phyloP scores from a whole-genome alignment of 768 basidiomycete genomes.

The Cyclocybe cylindracea region DNA sequence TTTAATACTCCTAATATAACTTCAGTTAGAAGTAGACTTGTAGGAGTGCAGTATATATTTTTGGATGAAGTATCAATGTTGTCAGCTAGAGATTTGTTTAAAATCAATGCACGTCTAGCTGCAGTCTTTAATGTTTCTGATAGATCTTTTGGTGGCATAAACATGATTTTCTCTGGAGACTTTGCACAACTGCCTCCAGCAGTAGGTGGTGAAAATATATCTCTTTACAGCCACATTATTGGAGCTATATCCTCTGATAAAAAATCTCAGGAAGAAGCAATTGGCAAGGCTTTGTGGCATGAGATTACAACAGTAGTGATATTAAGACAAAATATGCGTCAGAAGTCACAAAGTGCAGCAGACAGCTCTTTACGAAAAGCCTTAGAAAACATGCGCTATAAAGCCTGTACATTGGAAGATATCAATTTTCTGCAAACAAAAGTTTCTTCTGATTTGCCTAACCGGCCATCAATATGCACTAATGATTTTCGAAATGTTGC shows the following conservation, averaged over 20 bases:
- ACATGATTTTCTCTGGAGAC: slow-evolving; percentile 41
- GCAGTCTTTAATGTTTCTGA: slow-evolving; percentile 14
- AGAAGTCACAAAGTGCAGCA: slow-evolving; percentile 16
- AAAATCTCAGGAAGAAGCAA: slow-evolving; percentile 20
- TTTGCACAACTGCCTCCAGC: slow-evolving; percentile 41
- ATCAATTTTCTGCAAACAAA: slow-evolving; percentile 26
- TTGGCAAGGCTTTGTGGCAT: slow-evolving; percentile 33
- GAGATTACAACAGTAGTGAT: slow-evolving; percentile 35
- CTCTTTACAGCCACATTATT: slow-evolving; percentile 19
- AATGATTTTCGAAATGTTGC: slow-evolving; percentile 28
- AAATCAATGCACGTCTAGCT: slow-evolving; percentile 24
- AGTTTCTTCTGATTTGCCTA: slow-evolving; percentile 10
- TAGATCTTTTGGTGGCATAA: slow-evolving; percentile 34
- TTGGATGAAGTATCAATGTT: slow-evolving; percentile 46
- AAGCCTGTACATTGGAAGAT: slow-evolving; percentile 31
- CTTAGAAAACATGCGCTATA: slow-evolving; percentile 22
- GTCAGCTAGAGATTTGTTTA: slow-evolving; percentile 25
- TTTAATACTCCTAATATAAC: too few relatives aligned
- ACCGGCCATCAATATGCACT: slow-evolving; percentile 8
- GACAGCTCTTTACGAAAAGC: slow-evolving; percentile 28
- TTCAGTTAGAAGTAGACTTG: too few relatives aligned
- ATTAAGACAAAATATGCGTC: slow-evolving; percentile 36
- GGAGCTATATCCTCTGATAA: not conserved
- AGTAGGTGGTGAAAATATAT: not conserved
- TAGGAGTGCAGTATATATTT: slow-evolving; percentile 36